These are phyloP conservation scores for Thielaviopsis euricoi DNA, from an alignment of 2,329 filamentous ascomycete species.

Conservation along the genomic window DNA sequence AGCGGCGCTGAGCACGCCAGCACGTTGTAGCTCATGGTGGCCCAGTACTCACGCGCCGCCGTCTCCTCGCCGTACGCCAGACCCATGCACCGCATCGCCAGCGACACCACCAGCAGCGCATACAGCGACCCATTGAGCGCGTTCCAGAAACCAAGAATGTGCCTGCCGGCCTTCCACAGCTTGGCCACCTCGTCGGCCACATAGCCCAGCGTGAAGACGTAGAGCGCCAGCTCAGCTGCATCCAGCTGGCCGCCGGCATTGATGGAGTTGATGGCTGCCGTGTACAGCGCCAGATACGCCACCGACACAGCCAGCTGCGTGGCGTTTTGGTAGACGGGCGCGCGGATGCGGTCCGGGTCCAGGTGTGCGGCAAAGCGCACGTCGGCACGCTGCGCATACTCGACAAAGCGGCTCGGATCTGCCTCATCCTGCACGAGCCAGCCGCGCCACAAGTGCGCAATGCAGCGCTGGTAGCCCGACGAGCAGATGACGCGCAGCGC, in stretches of 20 bases:
- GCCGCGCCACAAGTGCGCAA: constrained; percentile 80
- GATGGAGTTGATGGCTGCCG: constrained; percentile 82
- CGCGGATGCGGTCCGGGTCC: constrained; percentile 86
- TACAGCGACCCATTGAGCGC: constrained; percentile 83
- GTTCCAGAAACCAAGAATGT: constrained; percentile 94
- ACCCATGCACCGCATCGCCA: constrained; percentile 65
- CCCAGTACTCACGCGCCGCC: constrained; percentile 40
- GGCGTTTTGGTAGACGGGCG: constrained; percentile 81
- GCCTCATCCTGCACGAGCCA: constrained; percentile 95
- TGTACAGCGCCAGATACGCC: constrained; percentile 72
- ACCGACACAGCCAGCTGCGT: constrained; percentile 75
- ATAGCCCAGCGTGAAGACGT: constrained; percentile 82
- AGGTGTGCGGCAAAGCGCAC: constrained; percentile 65
- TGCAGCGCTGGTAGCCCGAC: constrained; percentile 90
- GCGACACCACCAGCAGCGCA: constrained; percentile 57
- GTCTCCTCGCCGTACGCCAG: constrained; percentile 35
- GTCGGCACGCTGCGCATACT: constrained; percentile 71
- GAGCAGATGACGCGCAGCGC: constrained; percentile 77
- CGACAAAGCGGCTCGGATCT: constrained; percentile 75
- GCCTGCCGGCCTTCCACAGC: constrained; percentile 82
- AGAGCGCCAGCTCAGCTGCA: constrained; percentile 65
- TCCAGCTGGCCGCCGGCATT: constrained; percentile 76
- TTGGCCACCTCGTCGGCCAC: constrained; percentile 77
- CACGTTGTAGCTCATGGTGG: constrained; percentile 81
- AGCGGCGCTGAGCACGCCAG: constrained; percentile 84